Evolutionary conservation across 2,329 filamentous ascomycete genomes (phyloP), one percentile per base, ranked within the genome.

Genomic region (Microcera coccophila): DNA sequence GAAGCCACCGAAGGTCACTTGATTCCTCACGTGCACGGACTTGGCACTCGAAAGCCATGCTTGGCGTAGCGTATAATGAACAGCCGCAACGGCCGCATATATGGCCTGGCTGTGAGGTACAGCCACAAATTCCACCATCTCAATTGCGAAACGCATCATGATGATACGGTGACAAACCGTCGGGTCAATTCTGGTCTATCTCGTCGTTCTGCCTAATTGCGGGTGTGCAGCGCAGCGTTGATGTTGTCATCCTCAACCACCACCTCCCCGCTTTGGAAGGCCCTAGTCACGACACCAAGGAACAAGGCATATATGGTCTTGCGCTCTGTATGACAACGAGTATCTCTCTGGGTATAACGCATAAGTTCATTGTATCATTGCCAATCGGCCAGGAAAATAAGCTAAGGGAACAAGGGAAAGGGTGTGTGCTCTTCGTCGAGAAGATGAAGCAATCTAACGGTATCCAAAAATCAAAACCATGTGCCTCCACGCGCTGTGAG

Each of bases 401-500:
- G 21, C 19, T 20, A 19, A 19, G 33, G 5, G 29, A 16, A 36
- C 21, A 39, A 38, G 44, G 49, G 44, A 52, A 53, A 32, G 49
- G 53, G 50, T 44, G 51, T 45, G 35, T 38, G 49, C 52, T 62
- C 62, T 62, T 64, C 61, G 45, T 54, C 49, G 58, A 51, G 58
- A 64, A 63, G 61, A 62, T 59, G 47, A 58, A 61, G 48, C 46
- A 57, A 47, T 64, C 60, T 63, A 62, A 53, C 48, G 39, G 28
- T 49, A 39, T 43, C 53, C 41, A 19, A 46, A 53, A 53, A 40
- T 17, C 24, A 38, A 20, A 22, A 33, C 49, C 45, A 41, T 17
- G 26, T 42, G 39, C 33, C 47, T 31, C 41, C 45, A 20, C 41
- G 15, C 43, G 39, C 24, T 28, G 22, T 8, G 19, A 18, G 24